A percentile compares a stretch with the other conserved stretches of the same genome.
These are phyloP conservation scores for Agapanthus africanus DNA, from an alignment of 106 monocot genomes.

Conservation along the genomic window DNA sequence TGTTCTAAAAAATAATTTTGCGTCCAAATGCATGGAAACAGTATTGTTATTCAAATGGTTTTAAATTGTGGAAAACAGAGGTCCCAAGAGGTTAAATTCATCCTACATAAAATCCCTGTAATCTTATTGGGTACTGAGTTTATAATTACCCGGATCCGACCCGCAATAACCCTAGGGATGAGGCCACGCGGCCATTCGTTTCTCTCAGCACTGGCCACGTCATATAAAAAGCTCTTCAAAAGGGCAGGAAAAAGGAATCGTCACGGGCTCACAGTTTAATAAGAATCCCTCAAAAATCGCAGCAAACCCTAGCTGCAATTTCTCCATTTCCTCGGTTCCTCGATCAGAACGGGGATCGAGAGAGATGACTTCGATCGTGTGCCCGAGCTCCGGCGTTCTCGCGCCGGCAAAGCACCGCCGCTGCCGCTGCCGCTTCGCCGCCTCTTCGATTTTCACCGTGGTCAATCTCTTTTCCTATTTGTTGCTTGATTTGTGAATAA, in stretches of 20 bases:
- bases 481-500: background rate
- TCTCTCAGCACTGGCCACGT: too few relatives aligned
- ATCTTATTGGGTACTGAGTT: too few relatives aligned
- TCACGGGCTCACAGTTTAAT: background rate
- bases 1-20: too few relatives aligned
- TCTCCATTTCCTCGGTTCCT: background rate
- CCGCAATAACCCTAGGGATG: too few relatives aligned
- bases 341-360: too few relatives aligned
- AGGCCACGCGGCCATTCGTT: too few relatives aligned
- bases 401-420: background rate
- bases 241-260: background rate
- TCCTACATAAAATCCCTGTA: too few relatives aligned
- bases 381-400: background rate
- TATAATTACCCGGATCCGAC: too few relatives aligned
- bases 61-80: too few relatives aligned
- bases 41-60: too few relatives aligned
- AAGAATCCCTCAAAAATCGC: background rate
- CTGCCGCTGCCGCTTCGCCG: background rate
- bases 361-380: background rate
- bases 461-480: background rate
- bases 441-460: background rate
- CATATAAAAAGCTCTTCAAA: background rate
- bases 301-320: background rate
- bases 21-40: too few relatives aligned
- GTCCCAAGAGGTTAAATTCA: too few relatives aligned